Evolutionary conservation across 2,329 filamentous ascomycete genomes (phyloP), one percentile per base, ranked within the genome.

Genomic region (Penicillium sp.): DNA sequence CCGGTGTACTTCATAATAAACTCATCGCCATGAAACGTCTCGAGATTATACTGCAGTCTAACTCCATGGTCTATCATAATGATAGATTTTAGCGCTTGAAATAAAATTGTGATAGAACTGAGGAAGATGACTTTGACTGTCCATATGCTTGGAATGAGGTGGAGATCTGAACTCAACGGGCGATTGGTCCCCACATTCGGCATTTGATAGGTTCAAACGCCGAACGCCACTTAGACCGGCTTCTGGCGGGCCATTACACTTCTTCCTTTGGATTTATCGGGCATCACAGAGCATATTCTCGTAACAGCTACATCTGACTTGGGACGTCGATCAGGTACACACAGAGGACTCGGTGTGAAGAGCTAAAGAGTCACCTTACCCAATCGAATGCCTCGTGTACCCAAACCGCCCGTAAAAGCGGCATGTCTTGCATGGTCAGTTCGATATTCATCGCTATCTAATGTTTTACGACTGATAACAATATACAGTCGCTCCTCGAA

Each of bases 401-500:
- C 44, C 33, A 59, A 59, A n/a, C 54, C 57, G 9, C 57, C 57
- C 3, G 59, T 61, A 21, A 63, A 64, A 48, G 58, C 59, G 8
- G 63, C 63, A 11, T 65, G 63, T 27, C 50, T 65, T 33, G 55
- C 60, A 35, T 65, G 63, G 62, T 65, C 21, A 35, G 51, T 14
- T 24, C 3, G 13, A 21, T 37, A 50, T 22, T 22, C 26, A 22
- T 2, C 5, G 11, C 16, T 41, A 19, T 21, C 16, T 11, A 16
- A 10, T 9, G 3, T n/a, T 33, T 26, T 9, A 31, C n/a, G 10
- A 33, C 48, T 27, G 41, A 47, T 13, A 19, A 45, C n/a, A 21
- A n/a, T 41, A 14, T 45, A 10, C 33, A 66, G 65, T 43, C 65
- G 65, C 46, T 52, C 63, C 5, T 59, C 56, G 26, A 69, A 68